Evolutionary conservation across 495 filamentous ascomycete genomes (phyloP), one percentile per base, ranked within the genome.

Genomic region (Apiosordaria backusii): DNA sequence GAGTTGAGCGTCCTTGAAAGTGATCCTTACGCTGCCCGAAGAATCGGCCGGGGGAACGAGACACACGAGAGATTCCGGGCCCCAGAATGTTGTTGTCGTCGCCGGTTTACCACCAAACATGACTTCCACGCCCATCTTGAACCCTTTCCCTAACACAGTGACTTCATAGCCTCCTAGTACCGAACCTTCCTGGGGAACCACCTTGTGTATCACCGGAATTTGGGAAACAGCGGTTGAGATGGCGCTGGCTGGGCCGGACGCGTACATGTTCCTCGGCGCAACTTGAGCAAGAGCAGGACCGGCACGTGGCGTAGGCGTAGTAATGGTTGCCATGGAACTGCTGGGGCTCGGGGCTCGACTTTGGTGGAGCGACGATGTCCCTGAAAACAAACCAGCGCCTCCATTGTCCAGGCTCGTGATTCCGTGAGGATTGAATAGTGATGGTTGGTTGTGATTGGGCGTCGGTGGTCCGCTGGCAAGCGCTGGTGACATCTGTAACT

Each of bases 81-180:
- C 90, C 88, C 92, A 96, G 70, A 83, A 96, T 1, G 90, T 91
- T 13, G 91, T 94, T 10, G 89, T 90, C 1, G 87, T 89, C 10
- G 94, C 93, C 40, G 86, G 81, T 4, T 82, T 83, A 55, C 92
- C 87, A 19, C 93, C 93, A 76, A 97, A 97, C 70, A 93, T 88
- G 65, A 97, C 92, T 63, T 92, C 90, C 72, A 94, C 85, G 4
- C 91, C 91, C 57, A 88, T 85, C 45, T 85, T 86, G 70, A 97
- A 97, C 22, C 87, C 87, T 69, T 85, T 89, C 5, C 94, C 93
- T 25, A 94, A 79, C 62, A 93, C 82, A 0, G 90, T 92, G 15
- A 97, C 91, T 70, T 97, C 93, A 35, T 90, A 90, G 15, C 92
- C 92, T 64, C 94, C 94, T 24, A 83, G 83, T 53, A 87, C 87